Conservation (phyloP, 768 basidiomycete genomes). For the Mycena venus region DNA sequence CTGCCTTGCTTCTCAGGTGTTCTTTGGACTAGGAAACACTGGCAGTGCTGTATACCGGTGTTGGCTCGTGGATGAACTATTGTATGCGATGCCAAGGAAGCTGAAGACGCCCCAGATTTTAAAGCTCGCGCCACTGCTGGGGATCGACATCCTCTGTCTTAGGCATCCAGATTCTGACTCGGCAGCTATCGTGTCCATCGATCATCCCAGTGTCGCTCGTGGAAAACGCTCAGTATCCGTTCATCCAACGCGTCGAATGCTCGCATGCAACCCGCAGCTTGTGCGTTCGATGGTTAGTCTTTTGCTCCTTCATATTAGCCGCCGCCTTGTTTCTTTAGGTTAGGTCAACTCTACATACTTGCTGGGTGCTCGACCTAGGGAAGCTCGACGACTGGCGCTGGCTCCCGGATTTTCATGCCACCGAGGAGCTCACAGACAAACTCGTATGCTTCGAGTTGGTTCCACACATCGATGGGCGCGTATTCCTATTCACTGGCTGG, state of each 20-base stretch:
- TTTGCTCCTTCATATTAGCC: not conserved
- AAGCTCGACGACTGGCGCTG: constrained; percentile 41
- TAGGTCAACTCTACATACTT: constrained; percentile 45
- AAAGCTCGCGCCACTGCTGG: constrained; percentile 15
- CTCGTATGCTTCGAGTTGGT: constrained; percentile 40
- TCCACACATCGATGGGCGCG: constrained; percentile 43
- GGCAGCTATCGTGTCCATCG: constrained; percentile 32
- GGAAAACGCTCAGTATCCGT: constrained; percentile 47
- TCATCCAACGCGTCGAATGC: constrained; percentile 17
- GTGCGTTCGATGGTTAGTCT: constrained; percentile 43
- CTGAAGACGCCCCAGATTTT: constrained; percentile 27
- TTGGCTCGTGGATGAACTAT: constrained; percentile 34
- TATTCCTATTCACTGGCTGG: constrained; percentile 53
- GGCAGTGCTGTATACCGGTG: constrained; percentile 45
- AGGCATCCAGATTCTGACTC: constrained; percentile 46
- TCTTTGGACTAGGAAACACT: constrained; percentile 49
- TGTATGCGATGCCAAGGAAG: constrained; percentile 23
- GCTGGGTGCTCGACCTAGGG: constrained; percentile 42
- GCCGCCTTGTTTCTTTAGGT: not conserved
- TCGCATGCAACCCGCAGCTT: constrained; percentile 39
- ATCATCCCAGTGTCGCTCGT: constrained; percentile 44
- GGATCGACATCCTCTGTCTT: constrained; percentile 28
- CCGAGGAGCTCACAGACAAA: constrained; percentile 21
- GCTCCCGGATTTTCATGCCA: constrained; percentile 42
- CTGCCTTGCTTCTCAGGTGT: constrained; percentile 38